Base-by-base conservation (phyloP, 768 basidiomycete species). In the Agrocybe pediades region DNA sequence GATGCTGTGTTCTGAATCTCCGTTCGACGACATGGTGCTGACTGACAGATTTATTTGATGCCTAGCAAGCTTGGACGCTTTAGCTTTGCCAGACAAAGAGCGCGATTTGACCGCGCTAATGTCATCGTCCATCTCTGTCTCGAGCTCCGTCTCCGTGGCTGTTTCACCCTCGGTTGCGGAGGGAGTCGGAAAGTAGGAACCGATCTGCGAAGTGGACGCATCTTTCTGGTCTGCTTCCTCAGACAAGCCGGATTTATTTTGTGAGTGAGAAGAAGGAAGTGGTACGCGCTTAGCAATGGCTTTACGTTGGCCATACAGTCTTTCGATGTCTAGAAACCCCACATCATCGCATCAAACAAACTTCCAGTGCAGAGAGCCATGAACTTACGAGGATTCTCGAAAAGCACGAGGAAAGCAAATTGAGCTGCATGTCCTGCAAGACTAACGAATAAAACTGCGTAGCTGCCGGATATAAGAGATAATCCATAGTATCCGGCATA, bases 401-500 rank as follows among this genome's bases (percentile, higher is more conserved):
- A 98, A 70, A 87, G 87, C 15, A 95, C 80, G 48, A 99, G 76
- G 81, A 99, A 99, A 1, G 88, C 94, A 68, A 99, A 99, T 62
- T 99, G 97, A 16, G 92, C 90, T 0, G 95, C 92, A 63, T 99
- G 97, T 0, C 91, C 95, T 2, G 86, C 87, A n/a, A 99, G 82
- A 60, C 92, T 95, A 56, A 87, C 92, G 64, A 98, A 98, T 11
- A 99, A 75, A 9, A 98, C 95, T 0, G 88, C 80, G 62, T 95
- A 93, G 68, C 90, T 92, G 16, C 92, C 94, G 21, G 85, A 81
- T 52, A 95, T 88, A 58, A 99, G 82, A 2, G 94, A 96, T 19
- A 98, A 79, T 20, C 97, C 97, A 65, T 98, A 99, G 67, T 97
- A 96, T 7, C 95, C 94, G n/a, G 93, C 92, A 61, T 94, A 94